Conservation (phyloP, 805 yeast species). For the Pichia membranifaciens region DNA sequence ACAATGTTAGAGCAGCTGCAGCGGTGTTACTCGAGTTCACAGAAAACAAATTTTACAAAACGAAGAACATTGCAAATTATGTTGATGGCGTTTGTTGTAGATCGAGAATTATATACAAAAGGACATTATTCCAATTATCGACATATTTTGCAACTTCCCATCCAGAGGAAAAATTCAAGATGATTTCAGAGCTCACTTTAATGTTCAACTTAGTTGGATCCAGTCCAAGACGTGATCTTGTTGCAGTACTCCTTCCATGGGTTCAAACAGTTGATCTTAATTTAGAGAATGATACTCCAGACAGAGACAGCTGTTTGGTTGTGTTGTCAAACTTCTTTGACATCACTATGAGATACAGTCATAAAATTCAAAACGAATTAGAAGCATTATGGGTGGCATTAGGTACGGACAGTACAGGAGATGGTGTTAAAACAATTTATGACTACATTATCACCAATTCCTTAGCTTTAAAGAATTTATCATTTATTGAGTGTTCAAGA, state of each 20-base stretch:
- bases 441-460: constrained; percentile 66
- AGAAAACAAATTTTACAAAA: constrained; percentile 54
- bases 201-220: constrained; percentile 56
- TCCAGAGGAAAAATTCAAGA: constrained; percentile 52
- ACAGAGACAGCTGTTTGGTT: constrained; percentile 46
- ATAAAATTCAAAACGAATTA: constrained; percentile 73
- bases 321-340: constrained; percentile 76
- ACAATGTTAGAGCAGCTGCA: constrained; percentile 65
- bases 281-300: constrained; percentile 23
- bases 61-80: constrained; percentile 50
- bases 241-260: constrained; percentile 87
- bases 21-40: constrained; percentile 61
- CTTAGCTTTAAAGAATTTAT: constrained; percentile 60
- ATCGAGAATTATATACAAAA: constrained; percentile 78
- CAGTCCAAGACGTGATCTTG: constrained; percentile 65
- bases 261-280: constrained; percentile 73
- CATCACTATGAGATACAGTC: constrained; percentile 73
- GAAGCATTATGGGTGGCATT: constrained; percentile 94
- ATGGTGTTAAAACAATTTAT: constrained; percentile 63
- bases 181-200: constrained; percentile 69
- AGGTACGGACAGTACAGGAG: constrained; percentile 62
- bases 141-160: constrained; percentile 58
- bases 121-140: constrained; percentile 77
- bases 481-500: constrained; percentile 71
- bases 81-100: constrained; percentile 67